Base-by-base conservation (phyloP, 2,329 filamentous ascomycete species). In the Arthrinium puccinioides region DNA sequence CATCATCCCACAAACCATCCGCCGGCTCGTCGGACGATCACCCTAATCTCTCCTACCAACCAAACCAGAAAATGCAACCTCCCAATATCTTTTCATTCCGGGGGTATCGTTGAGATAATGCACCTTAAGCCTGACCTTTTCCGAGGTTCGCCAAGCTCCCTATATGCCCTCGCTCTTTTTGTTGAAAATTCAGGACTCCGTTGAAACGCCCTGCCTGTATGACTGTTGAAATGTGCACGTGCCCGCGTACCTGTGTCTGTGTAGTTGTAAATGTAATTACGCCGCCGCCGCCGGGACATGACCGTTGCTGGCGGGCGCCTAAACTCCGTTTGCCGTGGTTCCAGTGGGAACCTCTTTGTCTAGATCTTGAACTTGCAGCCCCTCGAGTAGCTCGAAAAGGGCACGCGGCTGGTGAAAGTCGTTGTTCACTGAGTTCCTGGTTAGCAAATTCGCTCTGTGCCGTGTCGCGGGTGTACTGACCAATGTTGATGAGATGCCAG, bases 401-500 rank as follows among this genome's bases (percentile, higher is more conserved):
- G 80, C 82, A 36, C 79, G 73, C 38, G 78, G 79, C 51, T 87
- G 74, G 59, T 94, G 87, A 79, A 98, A 98, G 60, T 98, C 88
- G 56, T 98, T 98, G 69, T 98, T 88, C 20, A 98, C 92, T 38
- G 21, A 30, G 24, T 27, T 23, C 15, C 37, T 13, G 6, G 15
- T 9, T 26, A 34, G 32, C 13, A 21, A 24, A 9, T 16, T 5
- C 5, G 24, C 13, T 21, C 26, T 32, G 29, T 40, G 10, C 18
- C 11, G 10, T 13, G 10, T n/a, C 21, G 6, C 4, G 24, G 19
- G 26, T 6, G 21, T 21, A 61, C 81, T 67, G 69, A 89, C 86
- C 87, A 51, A 98, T 95, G 57, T 98, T 98, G 50, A 98, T 76
- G 41, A 98, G 70, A 56, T 88, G 90, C 88, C 90, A 98, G 36